Evolutionary conservation across 139 green algal genomes (phyloP), one percentile per base, ranked within the genome.

Genomic region (Tetradesmus lagerheimii): DNA sequence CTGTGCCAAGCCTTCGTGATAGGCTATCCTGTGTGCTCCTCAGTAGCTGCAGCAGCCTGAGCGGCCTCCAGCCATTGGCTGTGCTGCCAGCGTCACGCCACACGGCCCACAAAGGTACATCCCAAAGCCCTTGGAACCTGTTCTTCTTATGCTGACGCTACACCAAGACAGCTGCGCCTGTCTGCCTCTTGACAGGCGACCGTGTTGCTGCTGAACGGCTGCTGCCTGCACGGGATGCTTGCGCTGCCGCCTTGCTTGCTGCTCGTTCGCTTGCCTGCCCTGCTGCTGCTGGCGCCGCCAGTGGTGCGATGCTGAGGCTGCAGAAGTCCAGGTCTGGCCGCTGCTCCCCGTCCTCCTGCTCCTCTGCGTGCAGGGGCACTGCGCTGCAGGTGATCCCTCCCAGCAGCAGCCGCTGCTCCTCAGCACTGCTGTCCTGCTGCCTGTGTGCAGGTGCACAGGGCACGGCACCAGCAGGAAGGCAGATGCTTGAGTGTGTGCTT

Each of bases 271-370:
- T 11, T 38, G 31, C 31, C 14, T 38, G 71, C n/a, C 71, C 9
- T 20, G 14, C 11, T 6, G 4, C 29, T 39, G 71, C 71, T 38
- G 71, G n/a, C 8, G 71, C 2, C 4, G 71, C 71, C n/a, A 79
- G 31, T 15, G 80, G 47, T 43, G 47, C 62, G n/a, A 74, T n/a
- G 18, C 45, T 75, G 20, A 86, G 47, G 50, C 76, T 66, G 39
- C 87, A 43, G 4, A 86, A 66, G 85, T 95, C 91, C 74, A 94
- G 77, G 66, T 95, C 93, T 12, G 93, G 93, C 76, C 93, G 87
- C 88, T 78, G 89, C 23, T 94, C 93, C 2, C 93, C 93, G n/a
- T 93, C 93, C 88, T 95, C 93, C 87, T 94, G 90, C 85, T 95
- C 92, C 80, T 94, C 89, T 23, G 20, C 71, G 76, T 93, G 85